phyloP scores from a whole-genome alignment of 352 stramenopile genomes.

The Halophytophthora polymorphica region DNA sequence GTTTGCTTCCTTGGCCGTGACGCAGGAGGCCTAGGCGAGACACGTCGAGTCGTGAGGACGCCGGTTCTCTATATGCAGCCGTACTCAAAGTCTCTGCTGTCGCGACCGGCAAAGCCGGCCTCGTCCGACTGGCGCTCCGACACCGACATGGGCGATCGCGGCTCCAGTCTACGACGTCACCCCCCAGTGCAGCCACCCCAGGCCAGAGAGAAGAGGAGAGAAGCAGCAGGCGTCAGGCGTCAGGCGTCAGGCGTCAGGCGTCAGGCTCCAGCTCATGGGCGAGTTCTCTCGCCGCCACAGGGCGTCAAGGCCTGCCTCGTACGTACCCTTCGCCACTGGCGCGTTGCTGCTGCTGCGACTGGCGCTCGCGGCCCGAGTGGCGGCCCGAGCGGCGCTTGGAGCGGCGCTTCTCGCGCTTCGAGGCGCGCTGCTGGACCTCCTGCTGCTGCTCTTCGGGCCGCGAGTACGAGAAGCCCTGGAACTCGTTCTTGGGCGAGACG shows the following conservation, averaged over 20 bases:
- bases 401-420: slow-evolving; percentile 29
- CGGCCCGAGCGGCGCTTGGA: slow-evolving; percentile 23
- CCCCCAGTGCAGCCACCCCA: too few relatives aligned
- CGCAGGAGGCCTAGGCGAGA: too few relatives aligned
- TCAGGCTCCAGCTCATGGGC: slow-evolving; percentile 19
- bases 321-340: slow-evolving; percentile 39
- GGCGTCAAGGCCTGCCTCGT: slow-evolving; percentile 30
- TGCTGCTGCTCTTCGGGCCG: slow-evolving; percentile 22
- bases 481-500: slow-evolving; percentile 82
- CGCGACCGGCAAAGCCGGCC: slow-evolving; percentile 25
- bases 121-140: slow-evolving; percentile 27
- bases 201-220: slow-evolving; percentile 13
- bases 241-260: slow-evolving; percentile 14
- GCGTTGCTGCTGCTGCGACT: slow-evolving; percentile 15
- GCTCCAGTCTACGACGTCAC: slow-evolving; percentile 28
- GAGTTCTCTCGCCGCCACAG: slow-evolving; percentile 11
- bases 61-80: slow-evolving; percentile 38
- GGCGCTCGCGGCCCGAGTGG: too few relatives aligned
- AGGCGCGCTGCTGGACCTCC: slow-evolving; percentile 20
- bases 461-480: slow-evolving; percentile 84
- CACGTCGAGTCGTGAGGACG: too few relatives aligned
- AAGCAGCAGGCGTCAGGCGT: slow-evolving; percentile 22
- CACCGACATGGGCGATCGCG: slow-evolving; percentile 11
- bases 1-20: too few relatives aligned
- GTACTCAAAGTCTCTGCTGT: slow-evolving; percentile 38